Evolutionary conservation across 495 filamentous ascomycete species (phyloP), one percentile per base, ranked within the genome.

Genomic region (Penicillium parvum): DNA sequence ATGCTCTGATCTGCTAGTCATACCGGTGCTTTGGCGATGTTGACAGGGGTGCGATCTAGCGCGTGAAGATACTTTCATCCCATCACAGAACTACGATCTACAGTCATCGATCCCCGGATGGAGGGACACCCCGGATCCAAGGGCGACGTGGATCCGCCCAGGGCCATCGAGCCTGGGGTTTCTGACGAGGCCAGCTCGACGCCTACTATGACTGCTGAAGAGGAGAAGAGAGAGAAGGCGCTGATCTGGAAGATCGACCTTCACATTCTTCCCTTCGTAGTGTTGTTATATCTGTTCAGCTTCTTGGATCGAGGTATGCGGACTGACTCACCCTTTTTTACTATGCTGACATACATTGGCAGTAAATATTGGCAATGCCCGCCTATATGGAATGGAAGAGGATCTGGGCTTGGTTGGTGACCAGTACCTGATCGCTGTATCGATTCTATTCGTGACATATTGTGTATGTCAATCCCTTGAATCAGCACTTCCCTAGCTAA

Each of bases 331-430:
- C 21, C 12, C 11, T 19, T 15, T 23, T 41, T 32, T 18, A 41
- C 40, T 27, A 47, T 12, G 7, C 20, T 43, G 18, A 44, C 34
- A 21, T n/a, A n/a, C n/a, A 27, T 26, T 32, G 75, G 69, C 49
- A 69, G 84, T 88, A 16, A 88, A 88, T 53, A 90, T 91, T 46
- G 85, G 85, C 42, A 88, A 87, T 65, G 82, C 84, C 8, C 69
- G 81, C 7, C 64, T 90, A 19, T 88, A 87, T 49, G 69, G 70
- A 6, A 41, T 90, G 37, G 83, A 86, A 63, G 66, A 75, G 37
- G 85, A 89, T 45, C 68, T 90, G 6, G 67, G 73, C 1, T 57
- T 87, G 32, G 57, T 65, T 5, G 74, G 76, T 11, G 73, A 83
- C 40, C 77, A 87, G 58, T 89, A 82, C 59, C 80, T 89, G 60